phyloP scores from a whole-genome alignment of 495 filamentous ascomycete species.

The Penicillium flavigenum region DNA sequence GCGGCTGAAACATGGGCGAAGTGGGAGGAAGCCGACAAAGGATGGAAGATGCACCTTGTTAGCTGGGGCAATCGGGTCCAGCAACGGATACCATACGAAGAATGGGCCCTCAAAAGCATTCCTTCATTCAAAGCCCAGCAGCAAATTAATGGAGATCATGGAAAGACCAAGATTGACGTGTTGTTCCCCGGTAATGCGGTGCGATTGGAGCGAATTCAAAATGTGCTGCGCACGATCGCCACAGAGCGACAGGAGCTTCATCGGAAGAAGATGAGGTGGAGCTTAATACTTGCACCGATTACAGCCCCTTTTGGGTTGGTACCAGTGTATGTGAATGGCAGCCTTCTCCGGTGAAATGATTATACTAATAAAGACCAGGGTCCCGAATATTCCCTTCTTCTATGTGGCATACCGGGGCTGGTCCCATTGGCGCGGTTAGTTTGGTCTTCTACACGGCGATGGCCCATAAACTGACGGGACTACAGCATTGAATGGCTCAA shows the following conservation, averaged over 20 bases:
- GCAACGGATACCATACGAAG: slow-evolving; percentile 86
- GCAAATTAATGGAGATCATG: slow-evolving; percentile 60
- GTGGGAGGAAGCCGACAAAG: slow-evolving; percentile 81
- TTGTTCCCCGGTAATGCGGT: slow-evolving; percentile 73
- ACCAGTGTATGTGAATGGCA: slow-evolving; percentile 65
- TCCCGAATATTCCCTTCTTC: slow-evolving; percentile 98
- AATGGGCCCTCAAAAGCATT: slow-evolving; percentile 96
- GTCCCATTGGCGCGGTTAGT: slow-evolving; percentile 65
- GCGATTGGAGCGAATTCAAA: slow-evolving; percentile 55
- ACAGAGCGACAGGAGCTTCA: slow-evolving; percentile 82
- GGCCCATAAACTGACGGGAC: slow-evolving; percentile 11
- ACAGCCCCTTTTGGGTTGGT: slow-evolving; percentile 76
- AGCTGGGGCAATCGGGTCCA: slow-evolving; percentile 82
- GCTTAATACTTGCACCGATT: slow-evolving; percentile 79
- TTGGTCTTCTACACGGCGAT: neutral
- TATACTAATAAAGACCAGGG: slow-evolving; percentile 45
- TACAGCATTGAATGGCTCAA: slow-evolving; percentile 76
- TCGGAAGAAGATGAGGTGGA: slow-evolving; percentile 72
- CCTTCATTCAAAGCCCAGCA: slow-evolving; percentile 73
- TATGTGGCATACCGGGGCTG: slow-evolving; percentile 81
- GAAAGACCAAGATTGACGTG: slow-evolving; percentile 68
- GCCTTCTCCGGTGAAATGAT: neutral
- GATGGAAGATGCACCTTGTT: slow-evolving; percentile 86
- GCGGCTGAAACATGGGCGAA: slow-evolving; percentile 72
- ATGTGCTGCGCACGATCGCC: slow-evolving; percentile 60